Base-by-base conservation (phyloP, 1,284 basidiomycete genomes). In the Rugosomyces carneus region DNA sequence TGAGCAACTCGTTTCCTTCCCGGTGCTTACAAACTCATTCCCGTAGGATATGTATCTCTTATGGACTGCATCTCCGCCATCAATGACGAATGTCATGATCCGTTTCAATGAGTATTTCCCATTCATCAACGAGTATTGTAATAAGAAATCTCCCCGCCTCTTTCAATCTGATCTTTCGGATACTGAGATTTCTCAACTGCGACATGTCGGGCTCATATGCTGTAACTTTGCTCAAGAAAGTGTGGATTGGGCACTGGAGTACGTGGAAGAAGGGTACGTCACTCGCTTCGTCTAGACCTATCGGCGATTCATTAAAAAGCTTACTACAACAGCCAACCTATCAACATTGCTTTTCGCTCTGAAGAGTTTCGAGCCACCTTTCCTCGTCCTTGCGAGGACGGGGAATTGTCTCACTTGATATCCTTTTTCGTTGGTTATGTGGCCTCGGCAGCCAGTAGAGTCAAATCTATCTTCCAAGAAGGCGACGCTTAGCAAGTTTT, bases 91-190 rank as follows among this genome's bases (percentile, higher is more conserved):
- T 15, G 62, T 72, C n/a, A 55, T 61, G 47, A 53, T 62, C 40
- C 62, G 60, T 4, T 65, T 74, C 45, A 66, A 71, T 20, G 63
- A 72, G 50, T 71, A 73, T 53, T 68, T 73, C 46, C 68, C 67
- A 3, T 61, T 60, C 13, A 58, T 66, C 8, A 54, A 65, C 10
- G 44, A 55, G n/a, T 52, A 51, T 13, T 37, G 44, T 3, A 21
- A 53, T 11, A 34, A 34, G 21, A 48, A 57, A 8, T 63, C 65
- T 1, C 53, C 59, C 16, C 50, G 59, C 21, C 54, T 60, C 15
- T 64, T 67, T 35, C 63, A 66, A 31, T 38, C 45, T 10, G 58
- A 57, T 45, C 60, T 72, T 18, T 60, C 60, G 3, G 49, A 57
- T 3, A 53, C 58, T 9, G 65, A 69, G 48, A 52, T 50, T 21